Percentiles rank a stretch among this genome's conserved stretches.
phyloP scores from a whole-genome alignment of 139 green algal genomes.

The Ettlia oleoabundans region DNA sequence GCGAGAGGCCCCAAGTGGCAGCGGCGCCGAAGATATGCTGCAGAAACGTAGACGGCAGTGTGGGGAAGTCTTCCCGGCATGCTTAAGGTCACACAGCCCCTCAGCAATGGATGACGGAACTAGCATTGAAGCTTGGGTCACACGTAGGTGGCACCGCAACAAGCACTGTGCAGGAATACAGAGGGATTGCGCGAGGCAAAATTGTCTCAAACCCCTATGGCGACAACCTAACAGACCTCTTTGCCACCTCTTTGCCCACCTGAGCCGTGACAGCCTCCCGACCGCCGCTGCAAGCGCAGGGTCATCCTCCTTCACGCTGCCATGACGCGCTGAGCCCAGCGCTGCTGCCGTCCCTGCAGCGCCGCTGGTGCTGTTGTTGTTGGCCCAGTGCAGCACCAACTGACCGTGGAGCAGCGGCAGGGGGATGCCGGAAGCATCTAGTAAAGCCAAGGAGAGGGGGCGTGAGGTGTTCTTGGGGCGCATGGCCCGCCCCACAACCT shows the following conservation, averaged over 20 bases:
- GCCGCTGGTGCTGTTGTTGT: conserved; percentile 44
- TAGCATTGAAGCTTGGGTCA: too few species aligned
- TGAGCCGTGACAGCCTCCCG: background rate
- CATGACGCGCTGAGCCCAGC: background rate
- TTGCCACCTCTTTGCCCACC: too few species aligned
- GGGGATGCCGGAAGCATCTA: conserved; percentile 36
- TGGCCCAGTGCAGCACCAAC: conserved; percentile 52
- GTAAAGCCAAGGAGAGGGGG: conserved; percentile 46
- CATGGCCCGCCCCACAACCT: conserved; percentile 23
- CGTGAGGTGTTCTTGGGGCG: conserved; percentile 49
- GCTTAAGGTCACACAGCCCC: too few species aligned
- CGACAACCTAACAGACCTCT: too few species aligned
- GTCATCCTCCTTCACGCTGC: background rate
- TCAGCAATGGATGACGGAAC: too few species aligned
- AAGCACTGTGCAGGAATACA: too few species aligned
- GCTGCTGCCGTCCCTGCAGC: background rate
- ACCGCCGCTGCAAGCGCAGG: background rate
- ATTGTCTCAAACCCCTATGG: too few species aligned
- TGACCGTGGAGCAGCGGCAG: conserved; percentile 30
- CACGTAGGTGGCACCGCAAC: too few species aligned
- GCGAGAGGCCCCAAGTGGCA: background rate
- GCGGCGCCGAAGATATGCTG: conserved; percentile 20
- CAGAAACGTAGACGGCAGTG: background rate
- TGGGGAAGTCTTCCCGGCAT: too few species aligned
- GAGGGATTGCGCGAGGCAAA: too few species aligned